These are phyloP conservation scores for Acanthochlamys bracteata DNA, from an alignment of 106 monocot species.

Conservation along the genomic window DNA sequence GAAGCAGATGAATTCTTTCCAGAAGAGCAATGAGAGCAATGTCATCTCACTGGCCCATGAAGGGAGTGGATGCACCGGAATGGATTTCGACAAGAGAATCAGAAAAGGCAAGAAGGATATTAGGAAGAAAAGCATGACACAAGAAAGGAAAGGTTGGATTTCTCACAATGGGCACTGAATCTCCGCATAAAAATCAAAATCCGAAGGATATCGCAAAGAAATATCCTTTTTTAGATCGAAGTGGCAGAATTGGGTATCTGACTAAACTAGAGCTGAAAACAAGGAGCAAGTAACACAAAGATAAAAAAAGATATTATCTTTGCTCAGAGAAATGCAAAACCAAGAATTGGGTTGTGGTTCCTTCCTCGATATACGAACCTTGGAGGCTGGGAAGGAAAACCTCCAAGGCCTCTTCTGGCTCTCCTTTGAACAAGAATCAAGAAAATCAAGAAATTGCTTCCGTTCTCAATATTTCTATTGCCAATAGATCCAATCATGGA, in stretches of 20 bases:
- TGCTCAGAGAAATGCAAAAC: not conserved
- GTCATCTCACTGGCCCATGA: slow-evolving; percentile 28
- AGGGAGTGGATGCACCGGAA: slow-evolving; percentile 27
- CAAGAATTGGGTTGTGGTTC: not conserved
- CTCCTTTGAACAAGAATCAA: not conserved
- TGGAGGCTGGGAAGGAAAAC: not conserved
- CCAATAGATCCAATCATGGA: not conserved
- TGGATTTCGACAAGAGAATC: slow-evolving; percentile 28
- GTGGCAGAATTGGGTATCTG: no score
- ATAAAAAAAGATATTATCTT: no score
- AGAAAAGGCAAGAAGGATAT: slow-evolving; percentile 46
- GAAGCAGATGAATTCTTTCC: slow-evolving; percentile 17
- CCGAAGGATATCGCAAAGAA: not conserved
- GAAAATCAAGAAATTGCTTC: not conserved
- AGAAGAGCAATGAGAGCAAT: slow-evolving; percentile 27
- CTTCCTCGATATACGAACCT: not conserved
- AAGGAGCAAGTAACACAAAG: no score
- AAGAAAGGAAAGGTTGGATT: not conserved
- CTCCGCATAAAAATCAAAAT: not conserved
- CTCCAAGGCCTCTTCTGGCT: not conserved
- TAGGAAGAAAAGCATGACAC: slow-evolving; percentile 54
- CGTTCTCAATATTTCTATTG: not conserved
- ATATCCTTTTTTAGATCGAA: slow-evolving; percentile 4
- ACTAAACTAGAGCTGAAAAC: no score
- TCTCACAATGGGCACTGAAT: not conserved